phyloP scores from a whole-genome alignment of 2,329 filamentous ascomycete species.

The Ustulina deusta region DNA sequence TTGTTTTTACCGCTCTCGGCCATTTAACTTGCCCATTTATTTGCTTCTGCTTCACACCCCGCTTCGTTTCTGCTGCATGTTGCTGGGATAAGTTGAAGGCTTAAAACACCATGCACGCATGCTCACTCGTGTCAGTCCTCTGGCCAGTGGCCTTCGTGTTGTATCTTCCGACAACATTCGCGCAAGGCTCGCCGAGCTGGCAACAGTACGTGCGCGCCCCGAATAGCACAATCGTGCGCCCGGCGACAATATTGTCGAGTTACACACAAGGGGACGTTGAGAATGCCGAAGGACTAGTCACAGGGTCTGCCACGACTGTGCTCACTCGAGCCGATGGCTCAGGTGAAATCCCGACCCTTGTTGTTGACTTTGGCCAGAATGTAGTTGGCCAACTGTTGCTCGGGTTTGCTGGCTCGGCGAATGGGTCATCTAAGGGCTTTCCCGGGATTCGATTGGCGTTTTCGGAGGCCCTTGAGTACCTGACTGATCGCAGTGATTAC shows the following conservation, averaged over 20 bases:
- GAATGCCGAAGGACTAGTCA: constrained; percentile 53
- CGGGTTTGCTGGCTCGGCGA: constrained; percentile 55
- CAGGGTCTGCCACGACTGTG: constrained; percentile 45
- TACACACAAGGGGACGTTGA: constrained; percentile 55
- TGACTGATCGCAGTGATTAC: constrained; percentile 61
- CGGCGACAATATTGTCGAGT: constrained; percentile 49
- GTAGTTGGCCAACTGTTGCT: constrained; percentile 59
- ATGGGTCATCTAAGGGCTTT: constrained; percentile 43
- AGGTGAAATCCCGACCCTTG: constrained; percentile 53
- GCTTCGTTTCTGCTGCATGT: not conserved
- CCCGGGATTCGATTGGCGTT: constrained; percentile 62
- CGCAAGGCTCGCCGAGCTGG: constrained; percentile 50
- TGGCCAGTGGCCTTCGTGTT: constrained; percentile 26
- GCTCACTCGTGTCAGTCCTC: constrained; percentile 17
- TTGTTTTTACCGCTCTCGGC: not conserved
- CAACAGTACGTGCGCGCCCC: constrained; percentile 57
- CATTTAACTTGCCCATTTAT: not conserved
- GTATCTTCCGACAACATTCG: constrained; percentile 13
- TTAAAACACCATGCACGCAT: constrained; percentile 17
- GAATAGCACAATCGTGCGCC: constrained; percentile 49
- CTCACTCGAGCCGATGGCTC: constrained; percentile 46
- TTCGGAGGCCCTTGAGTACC: constrained; percentile 61
- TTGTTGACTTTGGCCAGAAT: constrained; percentile 64
- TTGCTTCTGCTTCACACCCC: not conserved
- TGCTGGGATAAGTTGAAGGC: not conserved